These are phyloP conservation scores for Nigrospora oryzae DNA, from an alignment of 2,329 filamentous ascomycete genomes.

Conservation along the genomic window DNA sequence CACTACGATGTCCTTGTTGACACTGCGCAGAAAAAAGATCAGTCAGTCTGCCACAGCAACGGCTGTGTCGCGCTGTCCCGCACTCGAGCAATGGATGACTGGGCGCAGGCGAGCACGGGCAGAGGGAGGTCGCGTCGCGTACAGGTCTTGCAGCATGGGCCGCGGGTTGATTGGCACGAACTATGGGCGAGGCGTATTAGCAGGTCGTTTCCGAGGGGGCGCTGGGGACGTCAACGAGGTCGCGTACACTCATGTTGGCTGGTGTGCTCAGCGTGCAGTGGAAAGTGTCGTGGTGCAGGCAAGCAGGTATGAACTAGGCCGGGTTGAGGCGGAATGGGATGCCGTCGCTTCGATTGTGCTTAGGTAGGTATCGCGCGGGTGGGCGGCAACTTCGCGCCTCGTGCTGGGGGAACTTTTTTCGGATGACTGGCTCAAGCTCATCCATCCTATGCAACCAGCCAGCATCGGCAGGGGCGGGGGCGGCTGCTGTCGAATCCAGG, in stretches of 20 bases:
- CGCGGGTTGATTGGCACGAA: slow-evolving; percentile 95
- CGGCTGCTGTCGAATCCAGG: too few species aligned
- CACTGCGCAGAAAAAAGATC: slow-evolving; percentile 35
- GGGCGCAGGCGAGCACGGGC: slow-evolving; percentile 1
- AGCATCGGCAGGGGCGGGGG: too few species aligned
- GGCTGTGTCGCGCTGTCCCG: neutral
- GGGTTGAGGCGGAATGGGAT: too few species aligned
- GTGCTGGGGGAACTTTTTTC: too few species aligned
- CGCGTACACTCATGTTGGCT: slow-evolving; percentile 26
- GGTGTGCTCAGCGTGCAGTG: slow-evolving; percentile 1
- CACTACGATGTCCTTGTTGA: slow-evolving; percentile 85
- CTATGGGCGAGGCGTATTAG: slow-evolving; percentile 23
- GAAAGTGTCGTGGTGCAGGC: neutral
- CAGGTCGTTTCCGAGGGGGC: too few species aligned
- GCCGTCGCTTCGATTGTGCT: too few species aligned
- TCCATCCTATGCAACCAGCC: too few species aligned
- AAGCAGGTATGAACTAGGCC: too few species aligned
- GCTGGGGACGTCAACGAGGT: neutral
- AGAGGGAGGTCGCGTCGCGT: slow-evolving; percentile 27
- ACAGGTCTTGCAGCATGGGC: slow-evolving; percentile 90
- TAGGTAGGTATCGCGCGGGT: too few species aligned
- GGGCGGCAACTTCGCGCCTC: too few species aligned
- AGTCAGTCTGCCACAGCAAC: too few species aligned
- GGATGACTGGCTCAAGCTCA: too few species aligned
- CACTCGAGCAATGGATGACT: slow-evolving; percentile 1